These are phyloP conservation scores for Chlamydomonas schloesseri DNA, from an alignment of 139 green algal genomes.

Conservation along the genomic window DNA sequence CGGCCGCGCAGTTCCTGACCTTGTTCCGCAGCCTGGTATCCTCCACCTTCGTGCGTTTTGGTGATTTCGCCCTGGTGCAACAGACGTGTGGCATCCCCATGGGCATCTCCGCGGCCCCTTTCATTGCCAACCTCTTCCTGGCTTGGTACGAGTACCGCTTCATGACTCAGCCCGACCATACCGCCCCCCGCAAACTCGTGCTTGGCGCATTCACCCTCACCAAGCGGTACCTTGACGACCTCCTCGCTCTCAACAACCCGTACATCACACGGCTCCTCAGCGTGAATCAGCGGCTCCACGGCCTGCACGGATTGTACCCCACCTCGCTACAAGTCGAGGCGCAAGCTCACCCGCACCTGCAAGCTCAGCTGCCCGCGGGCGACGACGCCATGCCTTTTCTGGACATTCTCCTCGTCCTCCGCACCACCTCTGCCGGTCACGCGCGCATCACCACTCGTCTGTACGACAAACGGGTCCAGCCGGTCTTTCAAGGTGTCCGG, in stretches of 20 bases:
- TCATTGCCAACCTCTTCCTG: slow-evolving; percentile 20
- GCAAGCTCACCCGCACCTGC: neutral
- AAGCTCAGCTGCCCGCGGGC: no score
- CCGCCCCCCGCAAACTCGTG: neutral
- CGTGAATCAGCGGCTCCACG: neutral
- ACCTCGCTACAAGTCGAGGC: neutral
- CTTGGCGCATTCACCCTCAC: neutral
- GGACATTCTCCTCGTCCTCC: no score
- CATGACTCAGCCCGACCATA: neutral
- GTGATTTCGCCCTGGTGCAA: neutral
- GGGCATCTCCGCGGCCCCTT: slow-evolving; percentile 1
- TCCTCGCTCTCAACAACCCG: neutral
- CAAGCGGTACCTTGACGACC: neutral
- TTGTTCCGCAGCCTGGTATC: neutral
- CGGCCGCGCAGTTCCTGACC: neutral
- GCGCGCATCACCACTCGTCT: no score
- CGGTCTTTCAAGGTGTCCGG: no score
- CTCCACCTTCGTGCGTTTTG: neutral
- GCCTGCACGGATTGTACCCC: neutral
- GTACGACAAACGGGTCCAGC: no score
- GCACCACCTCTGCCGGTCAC: no score
- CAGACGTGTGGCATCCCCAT: slow-evolving; percentile 1
- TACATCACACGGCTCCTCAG: neutral
- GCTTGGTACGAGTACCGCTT: neutral
- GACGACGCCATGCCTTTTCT: no score